phyloP scores from a whole-genome alignment of 352 stramenopile species.

The Blastocystis sp. region DNA sequence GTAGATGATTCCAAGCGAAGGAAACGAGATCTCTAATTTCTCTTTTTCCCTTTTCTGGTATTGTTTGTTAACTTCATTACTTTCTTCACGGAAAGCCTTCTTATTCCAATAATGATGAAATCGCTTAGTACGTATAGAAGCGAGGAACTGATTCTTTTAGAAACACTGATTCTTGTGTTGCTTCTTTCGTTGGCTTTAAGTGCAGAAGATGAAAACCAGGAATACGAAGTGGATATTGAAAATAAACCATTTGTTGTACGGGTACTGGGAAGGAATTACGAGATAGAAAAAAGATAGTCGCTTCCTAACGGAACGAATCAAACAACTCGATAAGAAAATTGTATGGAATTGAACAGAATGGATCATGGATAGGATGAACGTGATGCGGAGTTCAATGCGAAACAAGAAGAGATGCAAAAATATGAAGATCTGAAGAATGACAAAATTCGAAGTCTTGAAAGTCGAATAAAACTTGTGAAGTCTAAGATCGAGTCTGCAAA shows the following conservation, averaged over 20 bases:
- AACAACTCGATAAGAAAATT: neutral
- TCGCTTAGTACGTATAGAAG: too few species aligned
- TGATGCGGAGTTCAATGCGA: neutral
- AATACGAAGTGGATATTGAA: slow-evolving; percentile 33
- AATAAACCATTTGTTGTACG: slow-evolving; percentile 8
- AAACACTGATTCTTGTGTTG: neutral
- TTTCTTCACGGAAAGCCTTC: neutral
- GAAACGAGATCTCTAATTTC: too few species aligned
- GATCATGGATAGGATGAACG: slow-evolving; percentile 2
- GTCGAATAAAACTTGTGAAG: neutral
- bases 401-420: slow-evolving; percentile 7
- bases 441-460: slow-evolving; percentile 21
- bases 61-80: neutral
- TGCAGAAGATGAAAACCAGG: neutral
- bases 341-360: neutral
- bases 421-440: slow-evolving; percentile 7
- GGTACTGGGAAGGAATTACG: neutral
- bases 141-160: neutral
- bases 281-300: neutral
- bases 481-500: neutral
- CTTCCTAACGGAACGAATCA: neutral
- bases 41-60: neutral
- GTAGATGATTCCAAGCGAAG: neutral
- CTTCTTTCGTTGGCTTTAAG: neutral
- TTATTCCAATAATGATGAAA: too few species aligned